Conservation (phyloP, 192 early-diverging fungal genomes). For the Coemansia sp. region DNA sequence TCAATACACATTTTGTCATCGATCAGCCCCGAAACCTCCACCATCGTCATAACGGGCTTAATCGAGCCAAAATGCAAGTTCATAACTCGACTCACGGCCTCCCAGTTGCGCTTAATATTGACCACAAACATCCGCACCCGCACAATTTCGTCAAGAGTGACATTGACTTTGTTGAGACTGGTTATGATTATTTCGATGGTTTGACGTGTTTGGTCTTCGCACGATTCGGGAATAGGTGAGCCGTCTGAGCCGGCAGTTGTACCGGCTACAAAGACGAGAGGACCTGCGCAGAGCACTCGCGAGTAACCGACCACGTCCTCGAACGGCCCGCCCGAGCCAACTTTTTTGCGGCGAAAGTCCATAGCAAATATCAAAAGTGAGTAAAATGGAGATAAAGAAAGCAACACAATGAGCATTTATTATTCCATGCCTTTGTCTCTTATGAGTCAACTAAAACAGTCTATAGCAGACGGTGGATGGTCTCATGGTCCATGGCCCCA, state of each 20-base stretch:
- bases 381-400: not conserved
- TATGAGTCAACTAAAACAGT: conserved; percentile 16
- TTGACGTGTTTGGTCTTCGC: conserved; percentile 18
- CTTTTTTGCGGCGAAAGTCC: conserved; percentile 1
- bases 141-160: conserved; percentile 25
- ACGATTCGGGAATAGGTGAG: conserved; percentile 7
- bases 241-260: conserved; percentile 33
- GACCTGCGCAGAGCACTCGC: conserved; percentile 22
- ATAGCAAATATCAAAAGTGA: not conserved
- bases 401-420: not conserved
- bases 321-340: conserved; percentile 31
- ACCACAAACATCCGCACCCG: conserved; percentile 43
- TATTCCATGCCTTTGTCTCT: not conserved
- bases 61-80: conserved; percentile 21
- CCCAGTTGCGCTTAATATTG: conserved; percentile 44
- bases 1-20: conserved; percentile 45
- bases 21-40: conserved; percentile 39
- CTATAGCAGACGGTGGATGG: conserved; percentile 65
- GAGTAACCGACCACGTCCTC: conserved; percentile 36
- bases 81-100: conserved; percentile 31
- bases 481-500: conserved; percentile 59
- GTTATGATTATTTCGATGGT: conserved; percentile 22
- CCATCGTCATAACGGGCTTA: conserved; percentile 47
- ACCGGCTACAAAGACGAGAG: conserved; percentile 24
- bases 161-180: conserved; percentile 14